phyloP scores from a whole-genome alignment of 164 flowering plant species.

The grape (Vitis vinifera) region DNA sequence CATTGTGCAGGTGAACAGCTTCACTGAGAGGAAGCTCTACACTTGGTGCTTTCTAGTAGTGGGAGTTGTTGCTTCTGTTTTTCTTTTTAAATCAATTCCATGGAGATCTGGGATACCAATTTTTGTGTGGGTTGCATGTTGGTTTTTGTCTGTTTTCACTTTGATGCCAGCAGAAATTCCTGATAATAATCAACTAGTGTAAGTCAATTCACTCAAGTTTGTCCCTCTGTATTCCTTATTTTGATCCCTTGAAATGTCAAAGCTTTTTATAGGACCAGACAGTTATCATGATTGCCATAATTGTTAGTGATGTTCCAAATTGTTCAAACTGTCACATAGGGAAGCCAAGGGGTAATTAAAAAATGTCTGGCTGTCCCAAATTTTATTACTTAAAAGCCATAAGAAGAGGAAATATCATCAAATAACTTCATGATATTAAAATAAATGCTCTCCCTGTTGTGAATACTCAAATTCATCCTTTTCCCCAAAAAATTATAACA shows the following conservation, averaged over 20 bases:
- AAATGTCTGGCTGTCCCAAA: too few relatives aligned
- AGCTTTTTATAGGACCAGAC: not conserved
- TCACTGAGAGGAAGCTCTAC: slow-evolving; percentile 84
- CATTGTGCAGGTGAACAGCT: slow-evolving; percentile 80
- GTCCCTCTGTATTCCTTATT: not conserved
- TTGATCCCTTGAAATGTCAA: not conserved
- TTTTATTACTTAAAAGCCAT: too few relatives aligned
- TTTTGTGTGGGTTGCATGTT: slow-evolving; percentile 69
- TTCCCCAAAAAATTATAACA: too few relatives aligned
- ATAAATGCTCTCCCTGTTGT: too few relatives aligned
- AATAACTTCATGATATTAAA: too few relatives aligned
- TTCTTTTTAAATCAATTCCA: slow-evolving; percentile 46
- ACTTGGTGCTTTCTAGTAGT: slow-evolving; percentile 69
- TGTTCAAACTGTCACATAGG: too few relatives aligned
- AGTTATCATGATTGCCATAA: too few relatives aligned
- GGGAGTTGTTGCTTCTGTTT: slow-evolving; percentile 59
- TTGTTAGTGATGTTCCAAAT: too few relatives aligned
- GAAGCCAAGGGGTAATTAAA: too few relatives aligned
- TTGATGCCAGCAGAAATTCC: slow-evolving; percentile 99
- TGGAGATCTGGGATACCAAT: slow-evolving; percentile 57
- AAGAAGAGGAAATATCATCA: too few relatives aligned
- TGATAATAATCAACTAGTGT: slow-evolving; percentile 82
- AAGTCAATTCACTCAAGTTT: slow-evolving; percentile 32
- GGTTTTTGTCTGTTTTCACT: slow-evolving; percentile 81
- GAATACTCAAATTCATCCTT: too few relatives aligned